These are phyloP conservation scores for Thermothelomyces thermophilus DNA, from an alignment of 2,329 filamentous ascomycete genomes.

Conservation along the genomic window DNA sequence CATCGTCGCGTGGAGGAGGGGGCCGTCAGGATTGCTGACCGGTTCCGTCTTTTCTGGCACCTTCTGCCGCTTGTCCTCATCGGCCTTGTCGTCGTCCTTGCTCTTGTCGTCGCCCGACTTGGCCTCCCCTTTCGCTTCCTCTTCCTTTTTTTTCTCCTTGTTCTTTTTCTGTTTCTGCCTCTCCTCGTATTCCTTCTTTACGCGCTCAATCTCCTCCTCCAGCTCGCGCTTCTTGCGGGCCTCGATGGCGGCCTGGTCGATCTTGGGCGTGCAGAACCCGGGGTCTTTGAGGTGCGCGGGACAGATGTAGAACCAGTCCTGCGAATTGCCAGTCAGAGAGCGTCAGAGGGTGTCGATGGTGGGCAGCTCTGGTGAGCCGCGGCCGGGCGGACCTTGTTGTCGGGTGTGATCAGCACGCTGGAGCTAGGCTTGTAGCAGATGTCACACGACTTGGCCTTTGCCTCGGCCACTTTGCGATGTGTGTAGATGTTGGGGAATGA, in stretches of 20 bases:
- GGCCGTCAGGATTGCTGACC: not conserved
- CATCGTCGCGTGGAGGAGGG: not conserved
- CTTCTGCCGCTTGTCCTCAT: constrained; percentile 32
- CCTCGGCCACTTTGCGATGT: constrained; percentile 78
- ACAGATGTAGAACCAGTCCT: constrained; percentile 91
- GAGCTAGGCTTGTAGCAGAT: constrained; percentile 86
- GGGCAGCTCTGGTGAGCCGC: no score
- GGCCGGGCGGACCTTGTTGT: constrained; percentile 63
- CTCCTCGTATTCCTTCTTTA: constrained; percentile 74
- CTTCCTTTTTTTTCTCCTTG: constrained; percentile 53
- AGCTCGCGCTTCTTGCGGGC: constrained; percentile 59
- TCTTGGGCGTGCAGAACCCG: constrained; percentile 70
- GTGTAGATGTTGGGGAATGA: constrained; percentile 73
- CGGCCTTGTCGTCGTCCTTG: constrained; percentile 28
- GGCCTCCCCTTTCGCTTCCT: constrained; percentile 37
- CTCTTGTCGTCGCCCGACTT: constrained; percentile 27
- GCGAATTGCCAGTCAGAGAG: not conserved
- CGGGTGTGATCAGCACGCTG: constrained; percentile 81
- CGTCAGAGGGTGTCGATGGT: not conserved
- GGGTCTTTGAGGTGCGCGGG: constrained; percentile 73
- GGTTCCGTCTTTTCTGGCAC: constrained; percentile 1
- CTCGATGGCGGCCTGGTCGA: constrained; percentile 60
- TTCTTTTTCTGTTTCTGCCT: constrained; percentile 62
- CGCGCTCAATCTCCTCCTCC: constrained; percentile 56
- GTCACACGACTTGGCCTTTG: constrained; percentile 76